These are phyloP conservation scores for Euphorbia schlechtendalii DNA, from an alignment of 441 rosid genomes.

Conservation along the genomic window DNA sequence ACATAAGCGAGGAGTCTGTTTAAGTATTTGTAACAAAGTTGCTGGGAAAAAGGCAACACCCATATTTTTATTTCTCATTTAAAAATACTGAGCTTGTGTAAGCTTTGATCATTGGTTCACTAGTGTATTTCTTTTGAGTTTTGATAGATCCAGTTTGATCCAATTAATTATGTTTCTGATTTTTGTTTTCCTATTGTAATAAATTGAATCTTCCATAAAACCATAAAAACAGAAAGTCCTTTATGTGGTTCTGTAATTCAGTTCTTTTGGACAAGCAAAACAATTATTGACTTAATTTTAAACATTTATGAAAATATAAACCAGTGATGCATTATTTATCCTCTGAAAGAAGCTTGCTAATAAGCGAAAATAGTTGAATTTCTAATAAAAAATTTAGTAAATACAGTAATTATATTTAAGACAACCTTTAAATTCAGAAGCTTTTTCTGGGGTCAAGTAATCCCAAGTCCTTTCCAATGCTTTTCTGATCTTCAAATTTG, in stretches of 20 bases:
- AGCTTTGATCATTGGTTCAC: background rate
- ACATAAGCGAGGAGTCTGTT: background rate
- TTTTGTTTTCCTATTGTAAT: background rate
- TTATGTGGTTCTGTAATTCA: background rate
- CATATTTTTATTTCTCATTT: background rate
- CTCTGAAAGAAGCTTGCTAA: background rate
- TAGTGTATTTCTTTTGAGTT: background rate
- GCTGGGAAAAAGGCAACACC: background rate
- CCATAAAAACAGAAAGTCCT: background rate
- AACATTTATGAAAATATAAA: background rate
- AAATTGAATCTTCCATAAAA: background rate
- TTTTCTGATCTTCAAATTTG: slow-evolving; percentile 97
- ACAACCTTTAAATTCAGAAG: slow-evolving; percentile 83
- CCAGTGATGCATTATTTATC: background rate
- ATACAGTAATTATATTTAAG: background rate
- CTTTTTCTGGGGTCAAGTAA: slow-evolving; percentile 79
- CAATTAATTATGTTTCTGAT: background rate
- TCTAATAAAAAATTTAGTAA: background rate
- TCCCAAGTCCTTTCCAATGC: slow-evolving; percentile 99
- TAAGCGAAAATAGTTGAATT: background rate
- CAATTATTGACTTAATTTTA: background rate
- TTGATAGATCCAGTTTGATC: background rate
- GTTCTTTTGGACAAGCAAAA: background rate
- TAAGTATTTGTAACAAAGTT: background rate
- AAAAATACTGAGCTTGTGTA: background rate